phyloP scores from a whole-genome alignment of 2,329 filamentous ascomycete species.

The Hirsutella rhossiliensis region DNA sequence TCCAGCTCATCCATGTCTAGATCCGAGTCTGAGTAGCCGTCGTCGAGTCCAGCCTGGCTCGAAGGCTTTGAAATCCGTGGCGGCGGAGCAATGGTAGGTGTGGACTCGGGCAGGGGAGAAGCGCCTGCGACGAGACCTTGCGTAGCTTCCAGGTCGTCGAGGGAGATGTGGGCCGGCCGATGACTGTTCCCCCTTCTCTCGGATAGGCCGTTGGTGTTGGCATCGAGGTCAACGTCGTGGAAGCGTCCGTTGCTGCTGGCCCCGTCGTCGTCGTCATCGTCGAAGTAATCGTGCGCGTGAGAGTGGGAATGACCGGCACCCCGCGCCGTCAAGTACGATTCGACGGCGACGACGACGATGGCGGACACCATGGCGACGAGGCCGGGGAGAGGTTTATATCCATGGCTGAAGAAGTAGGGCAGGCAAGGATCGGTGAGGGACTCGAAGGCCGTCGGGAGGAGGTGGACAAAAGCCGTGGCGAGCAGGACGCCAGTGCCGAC shows the following conservation, averaged over 20 bases:
- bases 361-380: slow-evolving; percentile 73
- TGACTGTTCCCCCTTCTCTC: slow-evolving; percentile 24
- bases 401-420: slow-evolving; percentile 64
- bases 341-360: slow-evolving; percentile 71
- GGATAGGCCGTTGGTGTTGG: slow-evolving; percentile 19
- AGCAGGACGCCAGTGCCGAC: slow-evolving; percentile 79
- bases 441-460: slow-evolving; percentile 55
- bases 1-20: slow-evolving; percentile 51
- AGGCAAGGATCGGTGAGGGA: slow-evolving; percentile 60
- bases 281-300: slow-evolving; percentile 36
- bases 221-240: slow-evolving; percentile 10
- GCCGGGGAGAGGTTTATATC: slow-evolving; percentile 71
- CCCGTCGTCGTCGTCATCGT: slow-evolving; percentile 39
- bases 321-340: slow-evolving; percentile 75
- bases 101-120: slow-evolving; percentile 45
- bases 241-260: slow-evolving; percentile 22
- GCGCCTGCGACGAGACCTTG: slow-evolving; percentile 46
- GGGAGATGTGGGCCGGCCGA: slow-evolving; percentile 35
- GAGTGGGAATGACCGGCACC: slow-evolving; percentile 51
- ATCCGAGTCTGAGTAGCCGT: slow-evolving; percentile 38
- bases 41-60: slow-evolving; percentile 8
- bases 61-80: slow-evolving; percentile 13
- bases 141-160: slow-evolving; percentile 38
- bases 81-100: slow-evolving; percentile 20
- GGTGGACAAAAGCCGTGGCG: slow-evolving; percentile 74